Conservation (phyloP, 2,329 filamentous ascomycete genomes). For the Ascochyta fabae region DNA sequence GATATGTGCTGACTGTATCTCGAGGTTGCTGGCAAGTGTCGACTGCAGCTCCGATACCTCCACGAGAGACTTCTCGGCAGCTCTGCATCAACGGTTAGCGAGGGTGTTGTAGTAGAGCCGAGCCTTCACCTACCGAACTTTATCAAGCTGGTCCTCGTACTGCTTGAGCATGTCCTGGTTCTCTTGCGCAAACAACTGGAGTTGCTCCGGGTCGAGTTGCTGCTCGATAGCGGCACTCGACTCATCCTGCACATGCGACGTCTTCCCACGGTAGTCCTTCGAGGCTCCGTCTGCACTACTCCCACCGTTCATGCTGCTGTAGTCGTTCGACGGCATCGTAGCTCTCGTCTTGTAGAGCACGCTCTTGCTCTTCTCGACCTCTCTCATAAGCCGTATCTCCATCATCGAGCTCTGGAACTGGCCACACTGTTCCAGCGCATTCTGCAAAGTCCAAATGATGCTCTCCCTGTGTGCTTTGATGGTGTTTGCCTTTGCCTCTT, state of each 20-base stretch:
- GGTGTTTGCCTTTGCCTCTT: constrained; percentile 73
- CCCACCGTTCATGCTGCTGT: constrained; percentile 28
- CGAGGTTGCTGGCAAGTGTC: constrained; percentile 83
- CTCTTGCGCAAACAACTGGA: constrained; percentile 91
- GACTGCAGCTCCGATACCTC: constrained; percentile 94
- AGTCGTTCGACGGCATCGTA: constrained; percentile 34
- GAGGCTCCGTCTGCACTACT: constrained; percentile 17
- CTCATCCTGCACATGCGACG: constrained; percentile 30
- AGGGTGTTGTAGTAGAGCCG: not conserved
- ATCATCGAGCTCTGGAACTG: constrained; percentile 89
- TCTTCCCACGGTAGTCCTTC: constrained; percentile 36
- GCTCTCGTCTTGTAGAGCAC: constrained; percentile 73
- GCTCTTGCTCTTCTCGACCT: constrained; percentile 88
- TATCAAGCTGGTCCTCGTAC: constrained; percentile 91
- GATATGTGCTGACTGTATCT: constrained; percentile 86
- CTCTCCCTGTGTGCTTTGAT: constrained; percentile 77
- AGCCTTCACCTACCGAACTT: constrained; percentile 76
- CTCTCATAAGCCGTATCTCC: constrained; percentile 81
- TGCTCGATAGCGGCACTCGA: constrained; percentile 53
- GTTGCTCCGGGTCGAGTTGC: constrained; percentile 79
- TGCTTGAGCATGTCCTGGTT: constrained; percentile 92
- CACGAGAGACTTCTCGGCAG: constrained; percentile 85
- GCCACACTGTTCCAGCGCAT: constrained; percentile 76
- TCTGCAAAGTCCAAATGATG: constrained; percentile 81
- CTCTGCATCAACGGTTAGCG: constrained; percentile 58